Conservation (phyloP, 2,329 filamentous ascomycete species). For the Aspergillus uvarum region DNA sequence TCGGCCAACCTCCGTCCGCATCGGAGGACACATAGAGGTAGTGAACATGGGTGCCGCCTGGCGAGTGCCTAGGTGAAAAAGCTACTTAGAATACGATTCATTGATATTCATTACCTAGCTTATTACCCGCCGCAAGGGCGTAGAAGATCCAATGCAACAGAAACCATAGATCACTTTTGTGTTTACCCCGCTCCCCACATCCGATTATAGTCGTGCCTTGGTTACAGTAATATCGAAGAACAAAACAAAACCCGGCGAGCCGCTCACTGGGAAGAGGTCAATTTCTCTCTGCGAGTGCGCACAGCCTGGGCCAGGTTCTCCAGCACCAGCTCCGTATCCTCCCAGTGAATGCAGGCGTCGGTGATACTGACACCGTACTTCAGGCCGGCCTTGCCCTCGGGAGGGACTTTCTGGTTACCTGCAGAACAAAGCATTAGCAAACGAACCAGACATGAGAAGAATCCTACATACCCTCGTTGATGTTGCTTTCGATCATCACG, state of each 20-base stretch:
- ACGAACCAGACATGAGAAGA: not conserved
- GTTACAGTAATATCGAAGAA: not conserved
- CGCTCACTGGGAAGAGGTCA: slow-evolving; percentile 12
- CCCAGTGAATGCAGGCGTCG: slow-evolving; percentile 94
- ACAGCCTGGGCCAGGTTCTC: slow-evolving; percentile 77
- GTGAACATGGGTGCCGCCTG: not conserved
- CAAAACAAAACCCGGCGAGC: not conserved
- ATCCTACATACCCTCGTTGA: slow-evolving; percentile 72
- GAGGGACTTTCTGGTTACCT: slow-evolving; percentile 84
- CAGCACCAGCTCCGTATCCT: slow-evolving; percentile 79
- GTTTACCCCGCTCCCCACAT: not conserved
- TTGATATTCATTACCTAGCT: not conserved
- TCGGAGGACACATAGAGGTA: not conserved
- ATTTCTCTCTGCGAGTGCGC: slow-evolving; percentile 64
- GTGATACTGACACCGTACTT: slow-evolving; percentile 97
- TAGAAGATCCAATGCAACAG: not conserved
- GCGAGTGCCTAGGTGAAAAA: too few relatives aligned
- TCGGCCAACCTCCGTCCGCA: not conserved
- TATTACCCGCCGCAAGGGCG: not conserved
- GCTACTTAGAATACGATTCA: not conserved
- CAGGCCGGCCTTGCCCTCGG: slow-evolving; percentile 78
- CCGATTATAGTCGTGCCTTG: not conserved
- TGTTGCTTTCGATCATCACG: slow-evolving; percentile 98
- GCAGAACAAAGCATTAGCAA: slow-evolving; percentile 7
- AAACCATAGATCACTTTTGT: not conserved